phyloP scores from a whole-genome alignment of 2,329 filamentous ascomycete genomes.

The Salinomyces thailandicus region DNA sequence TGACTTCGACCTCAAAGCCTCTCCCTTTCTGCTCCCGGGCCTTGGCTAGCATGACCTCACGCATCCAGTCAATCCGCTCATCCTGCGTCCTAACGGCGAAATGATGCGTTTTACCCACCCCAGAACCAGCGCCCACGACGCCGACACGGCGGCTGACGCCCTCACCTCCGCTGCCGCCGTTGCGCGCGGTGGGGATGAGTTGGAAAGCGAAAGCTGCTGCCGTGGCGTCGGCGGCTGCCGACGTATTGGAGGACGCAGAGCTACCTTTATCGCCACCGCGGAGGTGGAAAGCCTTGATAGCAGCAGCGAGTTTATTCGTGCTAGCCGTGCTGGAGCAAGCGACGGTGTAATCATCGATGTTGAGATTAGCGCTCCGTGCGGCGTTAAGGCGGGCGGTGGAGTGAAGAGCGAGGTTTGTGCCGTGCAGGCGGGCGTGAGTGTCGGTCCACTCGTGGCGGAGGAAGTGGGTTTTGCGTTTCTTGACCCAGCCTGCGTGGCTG shows the following conservation, averaged over 20 bases:
- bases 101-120: conserved; percentile 86
- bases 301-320: conserved; percentile 71
- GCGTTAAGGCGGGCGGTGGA: conserved; percentile 41
- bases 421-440: conserved; percentile 74
- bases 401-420: conserved; percentile 56
- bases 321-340: conserved; percentile 69
- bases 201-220: conserved; percentile 83
- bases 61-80: conserved; percentile 95
- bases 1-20: conserved; percentile 72
- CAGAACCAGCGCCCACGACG: not conserved
- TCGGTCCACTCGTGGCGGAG: conserved; percentile 90
- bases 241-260: conserved; percentile 20
- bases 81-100: conserved; percentile 82
- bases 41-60: conserved; percentile 84
- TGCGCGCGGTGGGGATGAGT: conserved; percentile 57
- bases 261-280: conserved; percentile 33
- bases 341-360: conserved; percentile 82
- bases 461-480: conserved; percentile 84
- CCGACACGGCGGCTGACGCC: conserved; percentile 24
- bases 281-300: conserved; percentile 67
- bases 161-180: conserved; percentile 18
- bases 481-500: conserved; percentile 74
- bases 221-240: conserved; percentile 37
- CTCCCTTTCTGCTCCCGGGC: conserved; percentile 74
- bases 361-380: conserved; percentile 61